These are phyloP conservation scores for Kodamaea kaohsiungensis DNA, from an alignment of 805 yeast genomes.

Conservation along the genomic window DNA sequence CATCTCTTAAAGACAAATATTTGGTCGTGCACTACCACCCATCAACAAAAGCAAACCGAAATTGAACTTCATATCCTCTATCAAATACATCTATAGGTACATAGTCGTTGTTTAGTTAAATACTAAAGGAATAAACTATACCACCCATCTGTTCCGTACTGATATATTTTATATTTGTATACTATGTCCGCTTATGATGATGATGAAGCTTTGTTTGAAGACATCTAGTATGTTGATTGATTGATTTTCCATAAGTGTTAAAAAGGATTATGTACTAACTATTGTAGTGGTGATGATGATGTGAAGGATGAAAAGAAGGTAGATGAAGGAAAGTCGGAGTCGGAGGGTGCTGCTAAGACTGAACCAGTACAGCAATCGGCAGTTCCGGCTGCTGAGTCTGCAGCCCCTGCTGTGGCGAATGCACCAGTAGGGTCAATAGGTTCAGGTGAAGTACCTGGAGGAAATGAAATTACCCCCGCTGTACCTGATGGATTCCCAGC, in stretches of 20 bases:
- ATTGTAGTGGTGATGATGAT: conserved; percentile 13
- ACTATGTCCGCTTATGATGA: conserved; percentile 57
- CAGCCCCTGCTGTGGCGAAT: conserved; percentile 1
- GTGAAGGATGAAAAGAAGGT: background rate
- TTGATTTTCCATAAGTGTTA: background rate
- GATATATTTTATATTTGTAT: conserved; percentile 1
- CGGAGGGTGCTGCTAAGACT: background rate
- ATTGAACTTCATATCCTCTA: background rate
- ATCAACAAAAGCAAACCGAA: background rate
- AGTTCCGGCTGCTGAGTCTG: background rate
- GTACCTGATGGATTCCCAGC: background rate
- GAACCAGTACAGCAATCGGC: background rate
- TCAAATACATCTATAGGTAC: conserved; percentile 5
- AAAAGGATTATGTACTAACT: conserved; percentile 7
- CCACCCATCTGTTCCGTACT: conserved; percentile 10
- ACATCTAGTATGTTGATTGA: conserved; percentile 56
- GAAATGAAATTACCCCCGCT: background rate
- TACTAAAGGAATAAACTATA: conserved; percentile 6
- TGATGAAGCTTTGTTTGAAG: conserved; percentile 93
- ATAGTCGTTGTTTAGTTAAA: conserved; percentile 8
- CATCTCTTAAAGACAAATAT: background rate
- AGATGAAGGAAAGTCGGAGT: background rate
- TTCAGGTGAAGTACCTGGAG: background rate
- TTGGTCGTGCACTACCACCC: conserved; percentile 3
- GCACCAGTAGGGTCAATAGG: background rate